Evolutionary conservation across 345 rosid genomes (phyloP).

Genomic region (Hirschfeldia incana): DNA sequence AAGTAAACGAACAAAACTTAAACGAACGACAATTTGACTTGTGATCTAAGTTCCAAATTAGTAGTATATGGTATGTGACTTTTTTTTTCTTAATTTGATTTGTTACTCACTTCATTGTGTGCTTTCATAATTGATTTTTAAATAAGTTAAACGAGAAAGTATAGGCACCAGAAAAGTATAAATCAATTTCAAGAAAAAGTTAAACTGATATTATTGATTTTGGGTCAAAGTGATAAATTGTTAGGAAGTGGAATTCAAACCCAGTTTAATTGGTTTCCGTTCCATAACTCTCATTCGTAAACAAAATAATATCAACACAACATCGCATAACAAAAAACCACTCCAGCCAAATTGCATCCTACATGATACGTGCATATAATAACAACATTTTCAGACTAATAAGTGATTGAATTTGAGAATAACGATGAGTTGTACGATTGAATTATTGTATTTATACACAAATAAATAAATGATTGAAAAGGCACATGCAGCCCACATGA

Average conservation of each 20-base stretch:
- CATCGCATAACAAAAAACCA: too few relatives aligned
- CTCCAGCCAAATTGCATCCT: too few relatives aligned
- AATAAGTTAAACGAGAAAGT: too few relatives aligned
- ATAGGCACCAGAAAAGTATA: too few relatives aligned
- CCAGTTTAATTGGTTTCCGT: not conserved
- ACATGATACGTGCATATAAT: not conserved
- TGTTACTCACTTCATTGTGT: not conserved
- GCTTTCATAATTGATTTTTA: not conserved
- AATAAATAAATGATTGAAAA: constrained; percentile 3
- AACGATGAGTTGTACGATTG: constrained; percentile 15
- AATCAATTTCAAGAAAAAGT: not conserved
- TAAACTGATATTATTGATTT: too few relatives aligned
- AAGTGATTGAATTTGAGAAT: not conserved
- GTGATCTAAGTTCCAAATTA: constrained; percentile 9
- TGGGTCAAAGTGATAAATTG: not conserved
- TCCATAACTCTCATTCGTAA: not conserved
- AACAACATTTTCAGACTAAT: not conserved
- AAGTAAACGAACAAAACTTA: not conserved
- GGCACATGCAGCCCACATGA: constrained; percentile 36
- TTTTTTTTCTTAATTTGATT: not conserved
- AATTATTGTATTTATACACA: not conserved
- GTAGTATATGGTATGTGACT: too few relatives aligned
- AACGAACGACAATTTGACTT: not conserved
- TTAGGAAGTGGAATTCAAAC: not conserved
- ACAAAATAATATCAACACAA: not conserved